phyloP scores from a whole-genome alignment of 1,284 basidiomycete genomes.

The Austroboletus niveus region DNA sequence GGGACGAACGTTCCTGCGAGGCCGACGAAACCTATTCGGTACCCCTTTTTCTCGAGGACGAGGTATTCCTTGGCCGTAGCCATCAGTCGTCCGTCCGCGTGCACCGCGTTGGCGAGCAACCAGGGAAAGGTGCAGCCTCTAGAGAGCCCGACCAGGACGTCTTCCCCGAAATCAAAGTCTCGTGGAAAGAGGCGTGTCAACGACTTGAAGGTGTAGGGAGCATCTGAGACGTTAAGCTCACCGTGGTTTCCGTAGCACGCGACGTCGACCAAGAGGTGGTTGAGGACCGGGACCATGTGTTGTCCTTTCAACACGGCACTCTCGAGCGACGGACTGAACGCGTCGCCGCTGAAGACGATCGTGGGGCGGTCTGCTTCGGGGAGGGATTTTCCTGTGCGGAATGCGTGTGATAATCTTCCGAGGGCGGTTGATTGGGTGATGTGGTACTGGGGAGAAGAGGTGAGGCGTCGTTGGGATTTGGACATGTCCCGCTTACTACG shows the following conservation, averaged over 20 bases:
- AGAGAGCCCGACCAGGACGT: conserved; percentile 5
- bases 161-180: conserved; percentile 10
- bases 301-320: conserved; percentile 19
- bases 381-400: conserved; percentile 1
- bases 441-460: conserved; percentile 3
- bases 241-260: conserved; percentile 12
- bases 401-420: conserved; percentile 3
- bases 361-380: conserved; percentile 1
- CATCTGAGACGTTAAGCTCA: not conserved
- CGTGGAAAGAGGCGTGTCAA: not conserved
- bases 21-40: conserved; percentile 8
- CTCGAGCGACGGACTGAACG: conserved; percentile 19
- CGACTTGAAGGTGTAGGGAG: not conserved
- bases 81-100: conserved; percentile 3
- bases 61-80: conserved; percentile 7
- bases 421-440: conserved; percentile 6
- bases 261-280: conserved; percentile 14
- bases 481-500: conserved; percentile 9
- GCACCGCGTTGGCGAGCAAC: conserved; percentile 11
- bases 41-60: conserved; percentile 7
- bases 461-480: not conserved
- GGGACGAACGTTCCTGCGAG: conserved; percentile 10
- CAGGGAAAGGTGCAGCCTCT: conserved; percentile 8
- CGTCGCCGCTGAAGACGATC: conserved; percentile 16
- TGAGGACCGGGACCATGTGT: conserved; percentile 9